Evolutionary conservation across 768 basidiomycete genomes (phyloP), one percentile per base, ranked within the genome.

Genomic region (Rhizopogon vesiculosus): DNA sequence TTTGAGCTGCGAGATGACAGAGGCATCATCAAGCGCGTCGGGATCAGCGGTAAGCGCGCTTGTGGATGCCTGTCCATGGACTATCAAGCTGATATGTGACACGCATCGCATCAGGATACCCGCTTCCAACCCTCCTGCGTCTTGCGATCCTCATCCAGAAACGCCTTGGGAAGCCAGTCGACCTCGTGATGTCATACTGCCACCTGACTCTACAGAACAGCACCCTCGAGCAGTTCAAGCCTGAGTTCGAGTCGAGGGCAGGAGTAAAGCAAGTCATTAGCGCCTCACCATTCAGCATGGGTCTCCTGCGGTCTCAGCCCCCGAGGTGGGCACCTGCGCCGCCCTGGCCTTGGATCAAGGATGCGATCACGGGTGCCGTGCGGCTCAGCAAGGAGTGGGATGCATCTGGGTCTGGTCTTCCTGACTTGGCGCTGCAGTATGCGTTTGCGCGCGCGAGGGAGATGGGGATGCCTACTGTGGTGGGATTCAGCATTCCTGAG

Each of bases 231-330:
- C 69, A 75, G 9, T 92, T 85, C 66, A 76, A 78, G 25, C 71
- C 78, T 9, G 77, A 79, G 41, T 78, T 93, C 54, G 74, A 75
- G 59, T 66, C 72, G 18, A 85, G 87, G 22, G 91, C 90, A 0
- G 73, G 80, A 49, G 79, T 95, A 43, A 66, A 69, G 54, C 87
- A 90, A 54, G 75, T 95, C 29, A 52, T 93, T 50, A 75, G 86
- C 2, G 93, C 93, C 1, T 92, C 91, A 2, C 93, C 93, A 8
- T 76, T 95, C 51, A 86, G 81, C 66, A 94, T 94, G 92, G 87
- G 86, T 0, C 79, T 94, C 3, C 78, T 95, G 35, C 83, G 84
- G 0, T 69, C 74, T 8, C 66, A 65, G 1, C 76, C 79, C 2
- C 87, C 87, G 1, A 12, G 68, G 3, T 94, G 91, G 92, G 91